Percentiles rank a stretch among this genome's conserved stretches.
These are phyloP conservation scores for Phyllosticta paracitricarpa DNA, from an alignment of 2,329 filamentous ascomycete species.

Conservation along the genomic window DNA sequence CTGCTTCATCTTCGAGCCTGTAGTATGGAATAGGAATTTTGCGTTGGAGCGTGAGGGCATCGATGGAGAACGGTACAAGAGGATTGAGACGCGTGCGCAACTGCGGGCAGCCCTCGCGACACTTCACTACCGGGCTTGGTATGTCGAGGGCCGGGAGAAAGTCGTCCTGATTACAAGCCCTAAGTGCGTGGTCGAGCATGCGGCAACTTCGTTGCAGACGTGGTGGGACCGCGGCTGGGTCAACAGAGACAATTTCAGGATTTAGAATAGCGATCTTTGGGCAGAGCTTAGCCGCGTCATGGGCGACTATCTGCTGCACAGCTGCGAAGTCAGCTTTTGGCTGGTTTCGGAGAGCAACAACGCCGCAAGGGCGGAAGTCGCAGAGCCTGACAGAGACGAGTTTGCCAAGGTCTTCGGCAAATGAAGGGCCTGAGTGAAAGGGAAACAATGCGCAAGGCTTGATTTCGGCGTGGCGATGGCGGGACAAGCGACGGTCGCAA, in stretches of 20 bases:
- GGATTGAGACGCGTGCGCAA: slow-evolving; percentile 46
- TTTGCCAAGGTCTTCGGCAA: not conserved
- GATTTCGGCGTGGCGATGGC: not conserved
- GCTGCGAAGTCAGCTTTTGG: slow-evolving; percentile 1
- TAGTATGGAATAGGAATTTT: slow-evolving; percentile 18
- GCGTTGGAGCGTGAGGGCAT: slow-evolving; percentile 37
- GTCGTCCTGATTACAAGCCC: slow-evolving; percentile 16
- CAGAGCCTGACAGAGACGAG: not conserved
- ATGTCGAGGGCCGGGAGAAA: slow-evolving; percentile 29
- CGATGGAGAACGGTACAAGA: slow-evolving; percentile 25
- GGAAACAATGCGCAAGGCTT: not conserved
- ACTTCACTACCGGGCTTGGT: slow-evolving; percentile 38
- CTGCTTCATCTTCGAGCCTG: slow-evolving; percentile 12
- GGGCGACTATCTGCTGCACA: not conserved
- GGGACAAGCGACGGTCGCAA: not conserved
- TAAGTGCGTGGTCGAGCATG: not conserved
- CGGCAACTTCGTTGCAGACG: not conserved
- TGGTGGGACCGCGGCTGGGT: not conserved
- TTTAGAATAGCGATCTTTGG: not conserved
- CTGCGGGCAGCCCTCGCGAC: slow-evolving; percentile 45
- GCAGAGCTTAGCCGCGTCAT: not conserved
- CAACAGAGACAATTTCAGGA: too few species aligned
- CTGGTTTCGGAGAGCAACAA: not conserved
- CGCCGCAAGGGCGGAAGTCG: not conserved
- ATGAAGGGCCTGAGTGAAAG: not conserved